Evolutionary conservation across 2,329 filamentous ascomycete species (phyloP).

Genomic region (Lanzia echinophila): DNA sequence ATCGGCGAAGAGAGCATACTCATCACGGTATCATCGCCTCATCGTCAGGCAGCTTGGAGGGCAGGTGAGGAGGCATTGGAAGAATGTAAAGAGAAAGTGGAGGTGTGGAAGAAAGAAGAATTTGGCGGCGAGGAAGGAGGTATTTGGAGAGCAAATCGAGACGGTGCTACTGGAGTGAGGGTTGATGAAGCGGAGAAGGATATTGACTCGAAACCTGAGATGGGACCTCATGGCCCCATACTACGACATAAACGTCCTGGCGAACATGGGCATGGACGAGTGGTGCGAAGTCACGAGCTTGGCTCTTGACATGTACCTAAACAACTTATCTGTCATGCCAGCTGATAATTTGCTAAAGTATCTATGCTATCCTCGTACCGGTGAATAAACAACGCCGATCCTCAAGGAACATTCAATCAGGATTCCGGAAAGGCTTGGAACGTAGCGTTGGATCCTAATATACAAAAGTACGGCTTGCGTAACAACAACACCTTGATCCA

Average conservation of each 20-base stretch:
- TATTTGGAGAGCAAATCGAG: conserved; percentile 82
- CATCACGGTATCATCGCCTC: conserved; percentile 77
- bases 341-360: no score
- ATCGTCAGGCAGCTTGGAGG: conserved; percentile 77
- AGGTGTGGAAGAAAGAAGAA: conserved; percentile 92
- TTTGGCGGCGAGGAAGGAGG: conserved; percentile 69
- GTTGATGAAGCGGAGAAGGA: conserved; percentile 14
- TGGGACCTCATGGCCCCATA: conserved; percentile 21
- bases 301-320: not conserved
- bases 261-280: conserved; percentile 27
- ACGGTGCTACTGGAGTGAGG: conserved; percentile 44
- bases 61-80: conserved; percentile 88
- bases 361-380: no score
- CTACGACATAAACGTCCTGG: conserved; percentile 17
- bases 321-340: no score
- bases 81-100: conserved; percentile 75
- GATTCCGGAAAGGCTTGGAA: no score
- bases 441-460: no score
- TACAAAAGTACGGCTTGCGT: no score
- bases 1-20: conserved; percentile 91
- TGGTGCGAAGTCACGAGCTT: conserved; percentile 14
- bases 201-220: conserved; percentile 4
- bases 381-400: no score
- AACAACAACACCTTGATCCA: no score
- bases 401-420: no score